Evolutionary conservation across 805 yeast genomes (phyloP), one percentile per base, ranked within the genome.

Genomic region (Pichia scutulata): DNA sequence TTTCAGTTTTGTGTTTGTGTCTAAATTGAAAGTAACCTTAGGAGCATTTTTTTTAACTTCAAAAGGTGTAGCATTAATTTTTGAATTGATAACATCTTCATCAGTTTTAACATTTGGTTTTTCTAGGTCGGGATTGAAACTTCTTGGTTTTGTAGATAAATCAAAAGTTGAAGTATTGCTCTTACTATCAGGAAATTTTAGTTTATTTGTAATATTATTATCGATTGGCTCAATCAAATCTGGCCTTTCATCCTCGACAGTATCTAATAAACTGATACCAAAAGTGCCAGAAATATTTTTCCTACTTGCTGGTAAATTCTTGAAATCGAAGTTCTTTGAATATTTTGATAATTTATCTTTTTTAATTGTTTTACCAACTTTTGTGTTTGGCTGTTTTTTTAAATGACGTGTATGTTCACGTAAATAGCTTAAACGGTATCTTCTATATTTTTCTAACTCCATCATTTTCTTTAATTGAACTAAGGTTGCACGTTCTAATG

Each of bases 371-470:
- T 54, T 37, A 16, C 50, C 18, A 24, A 52, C 39, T 39, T 55
- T 45, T 26, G 46, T 18, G 22, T 48, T 41, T 13, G 48, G 44
- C 9, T 48, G 37, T 9, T 46, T 44, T 18, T 47, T 57, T 4
- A 66, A 47, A 49, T 66, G 62, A 40, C 59, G 53, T 7, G 67
- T 62, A 46, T 64, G 66, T 33, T 61, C 60, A 65, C 56, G 68
- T 68, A 49, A 65, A 73, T 61, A 77, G 58, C 66, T 59, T 70
- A 48, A 66, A 69, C 71, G 73, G 69, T 79, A 58, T 67, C 63
- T 74, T 70, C 64, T 77, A 68, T 65, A 73, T 67, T 59, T 73
- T 70, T 50, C 77, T 62, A 47, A 60, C 68, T 54, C 78, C 79
- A 66, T 63, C 57, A 66, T 56, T 48, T 60, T 65, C 42, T 67